These are phyloP conservation scores for Lentithecium fluviatile DNA, from an alignment of 495 filamentous ascomycete genomes.

Conservation along the genomic window DNA sequence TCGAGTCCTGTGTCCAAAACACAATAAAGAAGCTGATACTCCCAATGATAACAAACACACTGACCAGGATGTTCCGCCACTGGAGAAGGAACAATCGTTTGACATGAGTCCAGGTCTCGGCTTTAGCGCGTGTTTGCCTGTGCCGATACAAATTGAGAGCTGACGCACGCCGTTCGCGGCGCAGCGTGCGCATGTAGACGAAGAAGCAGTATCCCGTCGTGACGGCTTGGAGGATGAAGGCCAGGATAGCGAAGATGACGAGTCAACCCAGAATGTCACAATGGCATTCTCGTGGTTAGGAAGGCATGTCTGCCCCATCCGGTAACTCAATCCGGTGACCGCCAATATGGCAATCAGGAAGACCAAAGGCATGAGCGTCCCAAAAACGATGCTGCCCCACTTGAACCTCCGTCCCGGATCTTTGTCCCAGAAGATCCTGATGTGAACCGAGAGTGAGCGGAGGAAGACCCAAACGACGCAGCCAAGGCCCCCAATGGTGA, in stretches of 20 bases:
- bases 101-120: conserved; percentile 35
- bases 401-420: conserved; percentile 37
- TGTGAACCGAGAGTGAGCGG: conserved; percentile 43
- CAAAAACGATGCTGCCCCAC: conserved; percentile 35
- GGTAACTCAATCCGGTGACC: conserved; percentile 41
- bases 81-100: conserved; percentile 39
- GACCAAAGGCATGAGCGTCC: conserved; percentile 34
- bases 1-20: conserved; percentile 37
- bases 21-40: conserved; percentile 38
- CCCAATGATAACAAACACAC: conserved; percentile 35
- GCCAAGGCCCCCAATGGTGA: conserved; percentile 38
- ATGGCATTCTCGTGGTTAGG: conserved; percentile 40
- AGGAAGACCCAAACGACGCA: conserved; percentile 42
- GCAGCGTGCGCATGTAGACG: conserved; percentile 34
- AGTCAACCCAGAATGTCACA: conserved; percentile 44
- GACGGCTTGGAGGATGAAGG: conserved; percentile 35
- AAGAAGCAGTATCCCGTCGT: conserved; percentile 42
- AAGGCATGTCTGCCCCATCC: conserved; percentile 40
- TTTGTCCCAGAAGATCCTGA: conserved; percentile 45
- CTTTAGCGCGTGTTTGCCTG: background rate
- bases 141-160: background rate
- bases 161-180: background rate
- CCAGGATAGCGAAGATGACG: conserved; percentile 36
- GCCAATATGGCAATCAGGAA: conserved; percentile 35
- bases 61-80: conserved; percentile 41